Evolutionary conservation across 2,329 filamentous ascomycete genomes (phyloP).

Genomic region (Apiospora marii): DNA sequence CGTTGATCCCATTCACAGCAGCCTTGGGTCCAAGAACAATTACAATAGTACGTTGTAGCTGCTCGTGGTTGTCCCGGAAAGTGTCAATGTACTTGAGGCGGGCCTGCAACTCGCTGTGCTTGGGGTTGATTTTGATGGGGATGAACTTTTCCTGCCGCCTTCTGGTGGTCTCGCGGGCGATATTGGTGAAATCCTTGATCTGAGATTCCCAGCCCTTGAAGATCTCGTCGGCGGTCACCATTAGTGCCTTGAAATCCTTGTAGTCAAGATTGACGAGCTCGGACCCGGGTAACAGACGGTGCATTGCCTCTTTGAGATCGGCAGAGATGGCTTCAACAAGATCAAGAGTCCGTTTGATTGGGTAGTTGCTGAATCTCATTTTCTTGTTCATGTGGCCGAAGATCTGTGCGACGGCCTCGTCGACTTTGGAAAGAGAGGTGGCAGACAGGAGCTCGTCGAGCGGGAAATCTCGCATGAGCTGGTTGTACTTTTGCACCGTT

Average conservation of each 20-base stretch:
- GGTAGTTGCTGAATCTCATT: constrained; percentile 93
- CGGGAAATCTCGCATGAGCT: constrained; percentile 97
- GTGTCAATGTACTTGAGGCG: constrained; percentile 92
- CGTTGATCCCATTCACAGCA: constrained; percentile 60
- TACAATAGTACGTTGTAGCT: constrained; percentile 93
- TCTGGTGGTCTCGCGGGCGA: constrained; percentile 92
- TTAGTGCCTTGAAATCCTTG: constrained; percentile 84
- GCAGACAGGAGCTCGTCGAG: constrained; percentile 94
- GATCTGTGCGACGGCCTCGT: constrained; percentile 88
- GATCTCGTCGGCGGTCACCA: constrained; percentile 83
- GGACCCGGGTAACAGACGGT: constrained; percentile 83
- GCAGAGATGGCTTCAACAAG: constrained; percentile 97
- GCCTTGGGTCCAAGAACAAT: constrained; percentile 88
- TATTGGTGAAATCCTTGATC: constrained; percentile 96
- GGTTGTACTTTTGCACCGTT: constrained; percentile 97
- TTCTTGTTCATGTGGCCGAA: constrained; percentile 98
- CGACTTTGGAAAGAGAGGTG: constrained; percentile 85
- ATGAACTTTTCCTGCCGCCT: constrained; percentile 98
- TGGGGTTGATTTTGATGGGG: constrained; percentile 92
- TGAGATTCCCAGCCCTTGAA: constrained; percentile 96
- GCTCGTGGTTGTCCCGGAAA: constrained; percentile 97
- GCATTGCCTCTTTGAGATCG: constrained; percentile 87
- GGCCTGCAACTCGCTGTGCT: constrained; percentile 88
- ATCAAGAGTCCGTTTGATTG: constrained; percentile 86
- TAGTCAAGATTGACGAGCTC: constrained; percentile 93